Evolutionary conservation across 306 rosid species (phyloP).

Genomic region (Quercus robur): DNA sequence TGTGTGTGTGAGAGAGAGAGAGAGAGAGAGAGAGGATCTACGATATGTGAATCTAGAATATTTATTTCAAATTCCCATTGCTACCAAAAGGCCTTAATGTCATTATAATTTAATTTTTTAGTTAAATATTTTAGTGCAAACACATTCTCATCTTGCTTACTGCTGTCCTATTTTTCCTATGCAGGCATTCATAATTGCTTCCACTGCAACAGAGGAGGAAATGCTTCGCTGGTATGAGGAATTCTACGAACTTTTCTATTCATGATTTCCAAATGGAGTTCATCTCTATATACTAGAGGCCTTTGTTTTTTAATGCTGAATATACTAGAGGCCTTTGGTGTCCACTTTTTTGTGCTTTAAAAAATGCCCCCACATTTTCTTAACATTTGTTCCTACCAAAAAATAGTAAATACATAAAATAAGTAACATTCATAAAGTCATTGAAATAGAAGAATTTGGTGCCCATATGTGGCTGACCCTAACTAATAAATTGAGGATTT

Average conservation of each 20-base stretch:
- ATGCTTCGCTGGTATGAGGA: slow-evolving; percentile 77
- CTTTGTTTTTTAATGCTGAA: too few species aligned
- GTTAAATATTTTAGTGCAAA: not conserved
- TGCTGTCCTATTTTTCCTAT: slow-evolving; percentile 20
- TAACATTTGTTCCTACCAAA: too few species aligned
- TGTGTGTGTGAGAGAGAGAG: not conserved
- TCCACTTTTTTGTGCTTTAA: too few species aligned
- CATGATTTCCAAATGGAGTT: not conserved
- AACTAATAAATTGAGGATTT: too few species aligned
- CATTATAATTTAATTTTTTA: not conserved
- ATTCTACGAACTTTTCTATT: not conserved
- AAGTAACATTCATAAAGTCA: too few species aligned
- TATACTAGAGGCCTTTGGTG: too few species aligned
- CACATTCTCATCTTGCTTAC: slow-evolving; percentile 1
- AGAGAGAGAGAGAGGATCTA: not conserved
- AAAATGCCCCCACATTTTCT: too few species aligned
- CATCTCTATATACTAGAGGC: not conserved
- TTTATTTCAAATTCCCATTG: not conserved
- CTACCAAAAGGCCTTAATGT: not conserved
- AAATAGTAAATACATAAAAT: too few species aligned
- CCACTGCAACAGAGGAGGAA: slow-evolving; percentile 94
- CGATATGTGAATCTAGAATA: not conserved
- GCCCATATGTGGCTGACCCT: too few species aligned
- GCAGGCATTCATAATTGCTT: slow-evolving; percentile 97
- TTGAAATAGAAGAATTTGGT: too few species aligned